Conservation (phyloP, 352 stramenopile genomes). For the Globisporangium uncinulatum region DNA sequence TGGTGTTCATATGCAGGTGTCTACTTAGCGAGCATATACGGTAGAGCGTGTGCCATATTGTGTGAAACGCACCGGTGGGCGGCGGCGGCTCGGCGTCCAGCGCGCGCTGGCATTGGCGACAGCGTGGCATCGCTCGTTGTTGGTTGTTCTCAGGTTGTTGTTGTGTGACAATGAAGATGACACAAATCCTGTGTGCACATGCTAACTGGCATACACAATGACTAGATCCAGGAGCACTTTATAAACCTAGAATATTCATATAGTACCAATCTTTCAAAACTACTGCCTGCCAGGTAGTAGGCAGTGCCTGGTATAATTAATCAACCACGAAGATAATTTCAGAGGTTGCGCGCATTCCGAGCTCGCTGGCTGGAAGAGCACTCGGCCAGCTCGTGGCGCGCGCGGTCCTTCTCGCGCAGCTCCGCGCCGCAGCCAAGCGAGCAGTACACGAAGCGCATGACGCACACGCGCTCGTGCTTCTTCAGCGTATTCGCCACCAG, state of each 20-base stretch:
- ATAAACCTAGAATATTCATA: too few species aligned
- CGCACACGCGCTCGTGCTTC: conserved; percentile 45
- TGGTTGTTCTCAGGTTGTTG: conserved; percentile 2
- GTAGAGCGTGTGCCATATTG: not conserved
- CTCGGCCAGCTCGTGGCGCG: conserved; percentile 36
- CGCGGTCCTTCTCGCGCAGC: conserved; percentile 46
- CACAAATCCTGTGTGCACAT: too few species aligned
- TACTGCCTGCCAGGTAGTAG: too few species aligned
- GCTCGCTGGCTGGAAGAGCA: not conserved
- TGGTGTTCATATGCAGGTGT: not conserved
- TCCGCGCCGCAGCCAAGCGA: conserved; percentile 50
- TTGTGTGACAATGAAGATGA: not conserved
- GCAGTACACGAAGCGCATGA: conserved; percentile 60
- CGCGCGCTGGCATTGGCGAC: conserved; percentile 25
- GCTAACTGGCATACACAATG: too few species aligned
- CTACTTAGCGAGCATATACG: not conserved
- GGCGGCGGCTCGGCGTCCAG: conserved; percentile 24
- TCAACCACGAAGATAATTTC: not conserved
- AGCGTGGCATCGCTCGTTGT: conserved; percentile 14
- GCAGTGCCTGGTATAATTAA: too few species aligned
- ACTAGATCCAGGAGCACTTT: too few species aligned
- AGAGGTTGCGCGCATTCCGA: not conserved
- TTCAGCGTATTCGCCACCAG: conserved; percentile 45
- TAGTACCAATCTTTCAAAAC: too few species aligned
- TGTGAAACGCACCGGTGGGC: conserved; percentile 20